Base-by-base conservation (phyloP, 768 basidiomycete species). In the Aureoboletus auriporus region DNA sequence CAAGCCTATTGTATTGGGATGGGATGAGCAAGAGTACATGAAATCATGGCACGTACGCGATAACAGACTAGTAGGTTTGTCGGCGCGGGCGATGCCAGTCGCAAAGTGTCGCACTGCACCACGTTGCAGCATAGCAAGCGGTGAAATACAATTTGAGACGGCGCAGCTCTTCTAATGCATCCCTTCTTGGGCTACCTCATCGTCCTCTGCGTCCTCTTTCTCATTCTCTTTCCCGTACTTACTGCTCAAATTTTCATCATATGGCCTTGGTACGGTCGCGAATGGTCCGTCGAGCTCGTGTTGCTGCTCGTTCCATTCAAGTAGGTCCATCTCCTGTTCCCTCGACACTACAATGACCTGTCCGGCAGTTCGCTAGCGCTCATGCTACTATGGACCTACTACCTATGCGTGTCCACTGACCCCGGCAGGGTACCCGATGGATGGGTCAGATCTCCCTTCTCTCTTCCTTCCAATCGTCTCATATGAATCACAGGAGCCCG, bases 211-310 rank as follows among this genome's bases (percentile, higher is more conserved):
- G 86, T 88, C 50, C 75, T 86, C 44, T 73, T 73, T 57, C 76
- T 92, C 31, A 91, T 92, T 38, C 78, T 74, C 44, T 98, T 97
- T 68, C 93, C 97, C 54, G 80, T 89, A 2, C 90, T 91, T 65
- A 86, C 89, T 6, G 82, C 86, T 2, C 95, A 98, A 66, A 77
- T 92, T 57, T 93, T 89, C 69, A 75, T 97, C 51, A 82, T 96
- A 64, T 82, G 81, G 91, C 93, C 92, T 17, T 96, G 91, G 91
- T 95, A 94, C 60, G 90, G 92, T 35, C 68, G 77, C 33, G 83
- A 69, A 42, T 53, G 89, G 53, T 84, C 89, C 12, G 69, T 89
- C 36, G 83, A 93, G 59, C 80, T 95, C 39, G 51, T 95, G 34
- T 70, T 66, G 17, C 75, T 94, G n/a, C 75, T 96, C 17, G 54